Conservation (phyloP, 805 yeast genomes). For the Sugiyamaella lignohabitans region DNA sequence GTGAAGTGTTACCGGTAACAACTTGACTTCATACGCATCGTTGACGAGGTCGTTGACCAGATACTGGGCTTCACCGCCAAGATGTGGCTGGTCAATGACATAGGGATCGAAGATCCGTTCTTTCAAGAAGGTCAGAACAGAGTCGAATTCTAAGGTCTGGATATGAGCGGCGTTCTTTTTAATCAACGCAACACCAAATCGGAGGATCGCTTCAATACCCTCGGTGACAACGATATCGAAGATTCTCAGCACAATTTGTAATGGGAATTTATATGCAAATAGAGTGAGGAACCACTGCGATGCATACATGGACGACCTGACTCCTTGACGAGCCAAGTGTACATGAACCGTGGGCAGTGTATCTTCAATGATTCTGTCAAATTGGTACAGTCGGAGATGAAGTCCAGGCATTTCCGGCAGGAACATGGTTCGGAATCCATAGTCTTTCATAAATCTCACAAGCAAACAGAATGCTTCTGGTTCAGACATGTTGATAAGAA, state of each 20-base stretch:
- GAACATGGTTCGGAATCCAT: slow-evolving; percentile 71
- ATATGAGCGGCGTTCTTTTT: slow-evolving; percentile 56
- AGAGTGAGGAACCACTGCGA: slow-evolving; percentile 96
- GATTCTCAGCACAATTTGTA: slow-evolving; percentile 78
- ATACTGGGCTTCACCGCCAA: slow-evolving; percentile 34
- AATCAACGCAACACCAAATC: slow-evolving; percentile 79
- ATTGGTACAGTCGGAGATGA: slow-evolving; percentile 77
- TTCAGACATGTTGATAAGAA: slow-evolving; percentile 72
- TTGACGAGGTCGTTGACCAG: slow-evolving; percentile 66
- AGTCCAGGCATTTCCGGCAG: slow-evolving; percentile 92
- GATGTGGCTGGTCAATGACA: slow-evolving; percentile 34
- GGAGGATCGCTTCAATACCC: slow-evolving; percentile 80
- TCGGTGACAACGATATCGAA: slow-evolving; percentile 85
- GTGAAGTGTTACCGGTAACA: slow-evolving; percentile 65
- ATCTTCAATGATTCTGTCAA: slow-evolving; percentile 81
- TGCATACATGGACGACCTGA: slow-evolving; percentile 91
- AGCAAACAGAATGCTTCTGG: slow-evolving; percentile 79
- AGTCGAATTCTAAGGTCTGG: slow-evolving; percentile 63
- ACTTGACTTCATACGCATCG: slow-evolving; percentile 68
- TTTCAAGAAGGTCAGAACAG: slow-evolving; percentile 68
- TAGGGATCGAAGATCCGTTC: slow-evolving; percentile 72
- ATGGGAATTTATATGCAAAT: slow-evolving; percentile 91
- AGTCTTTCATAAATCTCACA: slow-evolving; percentile 75
- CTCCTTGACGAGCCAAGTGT: slow-evolving; percentile 80
- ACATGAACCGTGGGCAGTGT: slow-evolving; percentile 61